Conservation (phyloP, 2,329 filamentous ascomycete genomes). For the Fusarium brachygibbosum region DNA sequence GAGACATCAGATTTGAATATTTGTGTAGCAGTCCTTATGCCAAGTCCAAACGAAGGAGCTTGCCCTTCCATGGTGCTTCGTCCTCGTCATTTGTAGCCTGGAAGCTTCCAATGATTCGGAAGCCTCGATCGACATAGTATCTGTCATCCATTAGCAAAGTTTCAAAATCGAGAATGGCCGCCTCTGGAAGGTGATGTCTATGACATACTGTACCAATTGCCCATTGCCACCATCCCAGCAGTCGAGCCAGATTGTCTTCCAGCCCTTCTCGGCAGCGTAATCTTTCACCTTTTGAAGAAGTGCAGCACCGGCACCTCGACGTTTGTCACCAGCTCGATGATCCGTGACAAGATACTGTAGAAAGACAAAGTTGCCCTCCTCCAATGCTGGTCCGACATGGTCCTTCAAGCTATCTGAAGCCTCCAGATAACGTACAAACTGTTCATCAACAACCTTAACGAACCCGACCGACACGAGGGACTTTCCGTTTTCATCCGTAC, state of each 20-base stretch:
- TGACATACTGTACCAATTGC: constrained; percentile 41
- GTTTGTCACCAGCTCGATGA: constrained; percentile 24
- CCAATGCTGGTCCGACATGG: constrained; percentile 20
- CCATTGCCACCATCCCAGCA: constrained; percentile 48
- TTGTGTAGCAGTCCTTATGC: constrained; percentile 14
- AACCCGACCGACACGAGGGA: constrained; percentile 33
- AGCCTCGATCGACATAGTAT: constrained; percentile 41
- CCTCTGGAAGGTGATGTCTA: background rate
- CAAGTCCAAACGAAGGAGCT: constrained; percentile 37
- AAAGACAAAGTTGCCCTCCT: constrained; percentile 36
- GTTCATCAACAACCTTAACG: constrained; percentile 17
- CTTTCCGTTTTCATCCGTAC: constrained; percentile 34
- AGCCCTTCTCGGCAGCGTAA: constrained; percentile 31
- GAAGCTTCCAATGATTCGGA: constrained; percentile 32
- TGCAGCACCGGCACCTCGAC: constrained; percentile 33
- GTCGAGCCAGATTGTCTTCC: constrained; percentile 46
- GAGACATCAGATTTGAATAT: too few relatives aligned
- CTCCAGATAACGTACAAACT: constrained; percentile 30
- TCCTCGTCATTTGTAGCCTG: constrained; percentile 3
- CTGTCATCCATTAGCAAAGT: constrained; percentile 32
- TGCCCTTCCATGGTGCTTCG: constrained; percentile 30
- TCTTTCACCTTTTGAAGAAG: constrained; percentile 37
- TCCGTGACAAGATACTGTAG: constrained; percentile 36
- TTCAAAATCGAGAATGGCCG: background rate
- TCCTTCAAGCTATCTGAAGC: constrained; percentile 23